A percentile compares a stretch with the other conserved stretches of the same genome.
These are phyloP conservation scores for Priceomyces castillae DNA, from an alignment of 805 yeast genomes.

Conservation along the genomic window DNA sequence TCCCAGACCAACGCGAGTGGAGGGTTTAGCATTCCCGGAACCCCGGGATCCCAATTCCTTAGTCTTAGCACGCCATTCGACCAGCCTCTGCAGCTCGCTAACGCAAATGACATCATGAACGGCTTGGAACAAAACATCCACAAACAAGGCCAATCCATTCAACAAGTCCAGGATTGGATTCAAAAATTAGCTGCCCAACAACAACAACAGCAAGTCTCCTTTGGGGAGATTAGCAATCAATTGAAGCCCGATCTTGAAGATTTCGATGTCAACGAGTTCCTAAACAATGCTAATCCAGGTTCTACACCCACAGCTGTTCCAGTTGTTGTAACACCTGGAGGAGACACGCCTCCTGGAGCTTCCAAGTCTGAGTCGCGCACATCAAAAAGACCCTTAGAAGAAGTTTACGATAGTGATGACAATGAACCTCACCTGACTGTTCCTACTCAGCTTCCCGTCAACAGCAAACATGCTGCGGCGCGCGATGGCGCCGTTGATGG, in stretches of 20 bases:
- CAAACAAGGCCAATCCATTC: slow-evolving; percentile 51
- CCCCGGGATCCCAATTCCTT: slow-evolving; percentile 6
- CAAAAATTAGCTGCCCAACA: slow-evolving; percentile 32
- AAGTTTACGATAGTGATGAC: slow-evolving; percentile 12
- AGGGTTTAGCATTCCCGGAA: slow-evolving; percentile 1
- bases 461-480: background rate
- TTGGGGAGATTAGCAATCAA: slow-evolving; percentile 10
- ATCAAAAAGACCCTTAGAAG: slow-evolving; percentile 15
- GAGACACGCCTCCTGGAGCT: slow-evolving; percentile 9
- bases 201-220: slow-evolving; percentile 14
- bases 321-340: slow-evolving; percentile 6
- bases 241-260: slow-evolving; percentile 19
- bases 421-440: background rate
- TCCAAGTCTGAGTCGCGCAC: slow-evolving; percentile 2
- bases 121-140: slow-evolving; percentile 47
- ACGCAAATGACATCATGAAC: slow-evolving; percentile 19
- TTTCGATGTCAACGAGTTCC: slow-evolving; percentile 34
- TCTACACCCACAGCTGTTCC: slow-evolving; percentile 3
- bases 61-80: slow-evolving; percentile 1
- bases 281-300: slow-evolving; percentile 13
- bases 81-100: slow-evolving; percentile 6
- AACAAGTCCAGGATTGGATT: slow-evolving; percentile 58
- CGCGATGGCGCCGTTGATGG: background rate
- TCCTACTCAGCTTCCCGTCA: background rate
- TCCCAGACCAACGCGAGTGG: slow-evolving; percentile 3